Percentiles rank a stretch among this genome's conserved stretches.
Evolutionary conservation across 805 yeast genomes (phyloP).

Genomic region (Crinitomyces ghanaensis): DNA sequence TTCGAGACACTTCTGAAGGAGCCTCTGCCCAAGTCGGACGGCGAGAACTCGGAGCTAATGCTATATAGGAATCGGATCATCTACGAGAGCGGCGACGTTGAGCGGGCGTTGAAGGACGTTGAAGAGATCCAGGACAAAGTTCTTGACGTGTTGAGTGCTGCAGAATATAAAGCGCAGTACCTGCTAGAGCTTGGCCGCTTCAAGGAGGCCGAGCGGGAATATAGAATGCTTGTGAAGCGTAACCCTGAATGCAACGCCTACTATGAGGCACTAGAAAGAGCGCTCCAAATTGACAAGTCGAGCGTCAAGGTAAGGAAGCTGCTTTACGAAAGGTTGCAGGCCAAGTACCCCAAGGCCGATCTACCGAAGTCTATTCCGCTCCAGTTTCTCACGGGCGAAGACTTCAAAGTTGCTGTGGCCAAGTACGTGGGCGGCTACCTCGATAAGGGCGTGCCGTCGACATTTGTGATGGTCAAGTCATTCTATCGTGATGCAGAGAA

Average conservation of each 20-base stretch:
- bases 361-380: conserved; percentile 72
- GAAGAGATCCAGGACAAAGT: conserved; percentile 42
- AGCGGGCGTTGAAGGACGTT: conserved; percentile 52
- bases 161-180: conserved; percentile 59
- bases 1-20: conserved; percentile 68
- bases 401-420: conserved; percentile 36
- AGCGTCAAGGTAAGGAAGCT: conserved; percentile 25
- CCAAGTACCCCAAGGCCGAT: conserved; percentile 74
- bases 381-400: conserved; percentile 31
- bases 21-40: conserved; percentile 30
- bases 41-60: conserved; percentile 72
- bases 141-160: conserved; percentile 46
- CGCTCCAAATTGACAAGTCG: conserved; percentile 44
- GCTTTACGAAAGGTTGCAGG: conserved; percentile 53
- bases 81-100: conserved; percentile 48
- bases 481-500: conserved; percentile 42
- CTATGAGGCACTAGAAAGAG: conserved; percentile 53
- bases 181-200: conserved; percentile 43
- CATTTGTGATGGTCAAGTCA: conserved; percentile 77
- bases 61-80: conserved; percentile 62
- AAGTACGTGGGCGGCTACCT: conserved; percentile 52
- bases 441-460: conserved; percentile 76
- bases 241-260: conserved; percentile 72
- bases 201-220: conserved; percentile 56
- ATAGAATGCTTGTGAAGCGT: conserved; percentile 61